Base-by-base conservation (phyloP, 129 eudicot genomes). In the Centella asiatica region DNA sequence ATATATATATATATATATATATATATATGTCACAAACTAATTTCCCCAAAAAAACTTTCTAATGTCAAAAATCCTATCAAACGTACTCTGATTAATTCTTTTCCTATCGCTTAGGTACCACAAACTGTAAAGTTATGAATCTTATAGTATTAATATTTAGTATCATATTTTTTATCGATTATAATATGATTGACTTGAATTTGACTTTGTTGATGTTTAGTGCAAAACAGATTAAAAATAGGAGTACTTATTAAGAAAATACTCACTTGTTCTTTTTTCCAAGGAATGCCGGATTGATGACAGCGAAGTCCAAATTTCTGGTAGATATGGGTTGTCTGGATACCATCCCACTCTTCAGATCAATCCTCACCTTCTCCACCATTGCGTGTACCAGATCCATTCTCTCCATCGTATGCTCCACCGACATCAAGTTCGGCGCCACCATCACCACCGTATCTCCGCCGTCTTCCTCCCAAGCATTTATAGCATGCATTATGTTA, bases 381-480 rank as follows among this genome's bases (percentile, higher is more conserved):
- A 72, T 70, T 17, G 82, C 82, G 57, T 82, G 89, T 4, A 76
- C 56, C 51, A 82, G 42, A 11, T 82, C 85, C 89, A 78, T 24
- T 18, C 89, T 32, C 68, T 78, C 82, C 56, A 82, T 34, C 27
- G 85, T 72, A 39, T 82, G 89, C 54, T 82, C 85, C 25, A 79
- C 75, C 20, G 89, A 78, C 57, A 78, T 13, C 32, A 82, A 65
- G 25, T 82, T 82, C 4, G 89, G 85, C 15, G 84, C 89, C 49
- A 82, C 77, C 79, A 78, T n/a, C 44, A 72, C 82, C 0, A 82
- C 62, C 20, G 71, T 32, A 19, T 75, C 72, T 4, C 80, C 81
- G 9, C 49, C 81, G 25, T 68, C 80, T 50, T 82, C 89, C 1
- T 82, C 89, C 89, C 89, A 82, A 17, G 85, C 85, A 44, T 78